Evolutionary conservation across 1,284 basidiomycete genomes (phyloP), one percentile per base, ranked within the genome.

Genomic region (Fereydounia khargensis): DNA sequence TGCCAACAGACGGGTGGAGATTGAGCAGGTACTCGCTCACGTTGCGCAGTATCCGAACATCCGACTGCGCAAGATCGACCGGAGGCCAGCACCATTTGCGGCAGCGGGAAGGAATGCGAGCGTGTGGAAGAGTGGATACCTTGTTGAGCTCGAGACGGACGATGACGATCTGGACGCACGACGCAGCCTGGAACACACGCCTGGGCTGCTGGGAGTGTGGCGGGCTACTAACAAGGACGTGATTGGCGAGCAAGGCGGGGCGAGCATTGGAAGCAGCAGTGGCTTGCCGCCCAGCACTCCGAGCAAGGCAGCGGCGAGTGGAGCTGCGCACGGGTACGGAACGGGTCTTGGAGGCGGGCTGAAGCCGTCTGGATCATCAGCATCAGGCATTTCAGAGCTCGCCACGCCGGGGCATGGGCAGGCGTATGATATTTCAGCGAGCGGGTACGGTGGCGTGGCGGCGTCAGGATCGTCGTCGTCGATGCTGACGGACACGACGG

Each of bases 51-150:
- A 45, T 25, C 31, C 39, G 17, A 37, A 42, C 17, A 24, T 56
- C 10, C 43, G 42, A 23, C 32, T 62, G 6, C 53, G 59, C 22
- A 62, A 62, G 43, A 35, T 57, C 16, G 54, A 57, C 20, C 49
- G 49, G 19, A 45, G 59, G 14, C 49, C 59, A 3, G 47, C 48
- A 19, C 51, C 53, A 16, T 44, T 35, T 10, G 18, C 21, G 17
- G 33, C 32, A 18, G n/a, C n/a, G 13, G 13, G 8, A 14, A 17
- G 6, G 18, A 33, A 9, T 11, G 13, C 4, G n/a, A 53, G 49
- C 42, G 39, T 53, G 13, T 62, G 59, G 59, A 39, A 42, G 27
- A 35, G 53, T 35, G 49, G 42, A 30, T 62, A 62, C 11, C 35
- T 62, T 18, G 33, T 62, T n/a, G 59, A 62, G 44, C 28, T 62